phyloP scores from a whole-genome alignment of 2,329 filamentous ascomycete species.

The Arachnomyces sp. region DNA sequence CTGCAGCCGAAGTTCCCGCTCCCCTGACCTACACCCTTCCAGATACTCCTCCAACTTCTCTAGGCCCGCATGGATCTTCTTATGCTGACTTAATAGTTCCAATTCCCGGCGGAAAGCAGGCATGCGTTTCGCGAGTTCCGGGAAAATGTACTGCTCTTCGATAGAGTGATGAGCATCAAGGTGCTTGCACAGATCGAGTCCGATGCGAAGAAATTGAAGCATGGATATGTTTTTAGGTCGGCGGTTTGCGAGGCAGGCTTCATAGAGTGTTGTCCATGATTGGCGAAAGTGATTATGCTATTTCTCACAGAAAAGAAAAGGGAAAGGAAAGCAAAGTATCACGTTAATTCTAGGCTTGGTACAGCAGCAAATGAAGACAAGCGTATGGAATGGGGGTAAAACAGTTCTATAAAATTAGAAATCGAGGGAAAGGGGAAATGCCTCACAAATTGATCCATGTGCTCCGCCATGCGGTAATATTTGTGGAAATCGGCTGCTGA shows the following conservation, averaged over 20 bases:
- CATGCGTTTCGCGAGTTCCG: slow-evolving; percentile 68
- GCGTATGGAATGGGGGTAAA: neutral
- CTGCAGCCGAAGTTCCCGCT: slow-evolving; percentile 49
- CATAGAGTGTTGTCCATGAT: slow-evolving; percentile 65
- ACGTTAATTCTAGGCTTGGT: slow-evolving; percentile 1
- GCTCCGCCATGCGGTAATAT: slow-evolving; percentile 66
- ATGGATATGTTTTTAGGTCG: slow-evolving; percentile 59
- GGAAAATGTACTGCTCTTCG: slow-evolving; percentile 77
- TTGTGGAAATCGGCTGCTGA: slow-evolving; percentile 58
- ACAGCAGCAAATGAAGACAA: neutral
- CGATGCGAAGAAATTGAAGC: slow-evolving; percentile 59
- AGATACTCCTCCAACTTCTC: slow-evolving; percentile 62
- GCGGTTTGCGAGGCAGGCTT: slow-evolving; percentile 52
- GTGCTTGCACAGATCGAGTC: slow-evolving; percentile 61
- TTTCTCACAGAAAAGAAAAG: slow-evolving; percentile 8
- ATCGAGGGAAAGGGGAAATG: neutral
- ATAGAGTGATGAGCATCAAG: slow-evolving; percentile 74
- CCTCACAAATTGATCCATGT: slow-evolving; percentile 66
- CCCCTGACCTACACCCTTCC: slow-evolving; percentile 52
- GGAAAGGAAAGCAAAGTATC: slow-evolving; percentile 2
- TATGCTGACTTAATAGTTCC: slow-evolving; percentile 62
- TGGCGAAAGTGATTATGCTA: slow-evolving; percentile 71
- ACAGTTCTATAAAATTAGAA: too few species aligned
- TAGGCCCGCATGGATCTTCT: slow-evolving; percentile 68
- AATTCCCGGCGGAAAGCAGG: slow-evolving; percentile 63